Evolutionary conservation across 352 stramenopile genomes (phyloP).

Genomic region (Phytophthora ramorum): DNA sequence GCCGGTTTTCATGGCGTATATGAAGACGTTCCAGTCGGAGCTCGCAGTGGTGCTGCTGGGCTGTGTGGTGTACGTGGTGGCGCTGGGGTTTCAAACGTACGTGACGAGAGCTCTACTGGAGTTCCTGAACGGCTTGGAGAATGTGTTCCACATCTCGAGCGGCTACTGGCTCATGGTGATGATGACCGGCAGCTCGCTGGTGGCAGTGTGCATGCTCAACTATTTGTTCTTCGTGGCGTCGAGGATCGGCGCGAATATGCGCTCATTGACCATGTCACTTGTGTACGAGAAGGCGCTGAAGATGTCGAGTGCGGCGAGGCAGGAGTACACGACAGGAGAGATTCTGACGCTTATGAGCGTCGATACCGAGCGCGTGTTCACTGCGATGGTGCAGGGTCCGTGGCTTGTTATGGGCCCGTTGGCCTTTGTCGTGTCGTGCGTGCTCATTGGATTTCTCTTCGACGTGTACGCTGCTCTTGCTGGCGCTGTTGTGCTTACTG

Average conservation of each 20-base stretch:
- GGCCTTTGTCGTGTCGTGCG: conserved; percentile 25
- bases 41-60: conserved; percentile 7
- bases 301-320: conserved; percentile 47
- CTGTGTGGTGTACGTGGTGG: conserved; percentile 32
- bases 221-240: conserved; percentile 42
- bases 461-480: conserved; percentile 14
- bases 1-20: conserved; percentile 15
- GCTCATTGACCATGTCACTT: conserved; percentile 40
- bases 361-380: conserved; percentile 45
- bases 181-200: conserved; percentile 24
- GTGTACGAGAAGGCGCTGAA: conserved; percentile 65
- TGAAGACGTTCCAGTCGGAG: conserved; percentile 12
- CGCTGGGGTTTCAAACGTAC: conserved; percentile 30
- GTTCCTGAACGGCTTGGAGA: conserved; percentile 32
- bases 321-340: conserved; percentile 44
- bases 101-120: conserved; percentile 28
- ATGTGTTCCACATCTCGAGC: conserved; percentile 31
- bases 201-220: conserved; percentile 33
- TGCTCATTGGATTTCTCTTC: conserved; percentile 40
- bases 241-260: conserved; percentile 42
- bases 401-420: conserved; percentile 38
- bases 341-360: conserved; percentile 47
- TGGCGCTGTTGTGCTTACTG: conserved; percentile 4
- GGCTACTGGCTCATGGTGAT: conserved; percentile 34
- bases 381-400: conserved; percentile 23